phyloP scores from a whole-genome alignment of 2,329 filamentous ascomycete species.

The Tolypocladium ovalisporum region DNA sequence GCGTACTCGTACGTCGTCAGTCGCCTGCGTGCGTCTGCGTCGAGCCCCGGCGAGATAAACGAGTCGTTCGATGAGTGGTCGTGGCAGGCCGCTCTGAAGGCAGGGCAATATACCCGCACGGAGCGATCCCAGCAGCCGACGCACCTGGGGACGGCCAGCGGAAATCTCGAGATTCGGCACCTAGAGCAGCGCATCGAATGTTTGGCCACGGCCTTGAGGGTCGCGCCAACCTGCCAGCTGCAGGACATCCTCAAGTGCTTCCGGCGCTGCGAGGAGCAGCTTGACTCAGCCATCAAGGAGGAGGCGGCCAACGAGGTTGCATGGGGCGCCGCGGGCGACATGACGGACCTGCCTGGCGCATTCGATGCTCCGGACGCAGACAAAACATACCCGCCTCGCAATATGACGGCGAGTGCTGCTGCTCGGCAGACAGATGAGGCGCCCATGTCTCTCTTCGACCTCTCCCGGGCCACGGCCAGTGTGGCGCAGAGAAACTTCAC shows the following conservation, averaged over 20 bases:
- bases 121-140: conserved; percentile 42
- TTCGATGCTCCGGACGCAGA: conserved; percentile 28
- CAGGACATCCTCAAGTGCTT: conserved; percentile 68
- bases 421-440: conserved; percentile 38
- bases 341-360: conserved; percentile 43
- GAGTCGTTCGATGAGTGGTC: conserved; percentile 50
- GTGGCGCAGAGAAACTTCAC: conserved; percentile 48
- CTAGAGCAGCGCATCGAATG: conserved; percentile 76
- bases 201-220: conserved; percentile 61
- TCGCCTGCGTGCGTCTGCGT: conserved; percentile 36
- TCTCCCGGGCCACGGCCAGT: conserved; percentile 49
- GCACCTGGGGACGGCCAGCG: conserved; percentile 48
- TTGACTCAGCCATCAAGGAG: conserved; percentile 52
- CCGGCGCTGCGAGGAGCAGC: conserved; percentile 68
- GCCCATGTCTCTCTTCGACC: conserved; percentile 54
- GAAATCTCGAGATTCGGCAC: conserved; percentile 54
- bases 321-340: conserved; percentile 57
- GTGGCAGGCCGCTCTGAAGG: conserved; percentile 68
- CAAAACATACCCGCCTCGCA: conserved; percentile 16
- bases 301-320: conserved; percentile 59
- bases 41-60: not conserved
- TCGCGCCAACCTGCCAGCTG: conserved; percentile 59
- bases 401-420: conserved; percentile 21
- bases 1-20: conserved; percentile 76
- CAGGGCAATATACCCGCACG: conserved; percentile 61